Evolutionary conservation across 129 eudicot species (phyloP).

Genomic region (Tanacetum coccineum): DNA sequence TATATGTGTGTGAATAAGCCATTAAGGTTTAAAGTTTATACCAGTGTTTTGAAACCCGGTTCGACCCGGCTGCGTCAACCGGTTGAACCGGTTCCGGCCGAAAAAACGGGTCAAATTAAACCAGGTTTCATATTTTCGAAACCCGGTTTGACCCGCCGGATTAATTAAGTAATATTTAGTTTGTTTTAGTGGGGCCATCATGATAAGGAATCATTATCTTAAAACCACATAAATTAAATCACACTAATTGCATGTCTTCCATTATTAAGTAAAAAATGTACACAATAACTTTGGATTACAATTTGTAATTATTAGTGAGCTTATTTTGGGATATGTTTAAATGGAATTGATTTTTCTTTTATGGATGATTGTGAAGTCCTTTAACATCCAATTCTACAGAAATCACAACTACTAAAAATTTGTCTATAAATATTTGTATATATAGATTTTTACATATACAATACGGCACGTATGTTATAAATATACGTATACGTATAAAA

Average conservation of each 20-base stretch:
- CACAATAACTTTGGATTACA: constrained; percentile 53
- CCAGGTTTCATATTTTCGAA: too few species aligned
- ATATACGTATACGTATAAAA: constrained; percentile 15
- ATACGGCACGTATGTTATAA: constrained; percentile 22
- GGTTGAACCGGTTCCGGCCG: too few species aligned
- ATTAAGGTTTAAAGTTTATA: too few species aligned
- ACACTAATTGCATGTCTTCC: constrained; percentile 46
- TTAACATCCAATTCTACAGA: constrained; percentile 27
- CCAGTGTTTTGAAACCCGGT: too few species aligned
- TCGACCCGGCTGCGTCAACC: too few species aligned
- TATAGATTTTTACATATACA: constrained; percentile 11
- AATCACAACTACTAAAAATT: constrained; percentile 18
- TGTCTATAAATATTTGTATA: background rate
- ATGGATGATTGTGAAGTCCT: constrained; percentile 20
- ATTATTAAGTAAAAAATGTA: constrained; percentile 42
- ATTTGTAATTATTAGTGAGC: constrained; percentile 31
- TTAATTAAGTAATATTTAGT: too few species aligned
- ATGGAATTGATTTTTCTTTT: constrained; percentile 19
- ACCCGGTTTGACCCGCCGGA: too few species aligned
- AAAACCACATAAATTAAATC: constrained; percentile 57
- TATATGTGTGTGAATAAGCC: too few species aligned
- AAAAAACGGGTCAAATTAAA: too few species aligned
- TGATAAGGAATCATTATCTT: constrained; percentile 66
- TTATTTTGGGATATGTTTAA: constrained; percentile 31
- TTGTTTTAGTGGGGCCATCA: constrained; percentile 32